Percentiles rank a stretch among this genome's conserved stretches.
These are phyloP conservation scores for Austroboletus eburneus DNA, from an alignment of 768 basidiomycete species.

Conservation along the genomic window DNA sequence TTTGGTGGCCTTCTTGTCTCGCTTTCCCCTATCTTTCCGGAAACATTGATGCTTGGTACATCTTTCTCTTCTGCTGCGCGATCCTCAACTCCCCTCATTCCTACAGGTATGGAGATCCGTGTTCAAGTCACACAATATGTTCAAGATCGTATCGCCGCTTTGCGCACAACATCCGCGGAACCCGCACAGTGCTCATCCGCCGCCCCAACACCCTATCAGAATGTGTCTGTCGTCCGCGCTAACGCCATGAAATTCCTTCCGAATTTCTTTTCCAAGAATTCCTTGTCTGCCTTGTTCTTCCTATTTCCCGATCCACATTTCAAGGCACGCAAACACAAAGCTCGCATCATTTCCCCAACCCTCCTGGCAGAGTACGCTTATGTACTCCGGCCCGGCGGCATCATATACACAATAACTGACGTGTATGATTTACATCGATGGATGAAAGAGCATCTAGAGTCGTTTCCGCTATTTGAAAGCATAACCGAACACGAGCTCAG, in stretches of 20 bases:
- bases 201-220: constrained; percentile 59
- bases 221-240: constrained; percentile 89
- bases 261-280: constrained; percentile 90
- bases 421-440: constrained; percentile 91
- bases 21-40: constrained; percentile 86
- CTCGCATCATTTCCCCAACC: constrained; percentile 97
- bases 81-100: background rate
- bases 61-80: constrained; percentile 6
- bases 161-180: constrained; percentile 57
- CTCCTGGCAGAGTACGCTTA: constrained; percentile 97
- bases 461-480: constrained; percentile 82
- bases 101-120: constrained; percentile 91
- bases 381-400: constrained; percentile 86
- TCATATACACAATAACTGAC: constrained; percentile 97
- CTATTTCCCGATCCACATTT: constrained; percentile 99
- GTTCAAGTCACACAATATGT: constrained; percentile 97
- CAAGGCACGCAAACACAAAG: constrained; percentile 97
- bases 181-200: constrained; percentile 17
- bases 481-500: constrained; percentile 74
- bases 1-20: constrained; percentile 92
- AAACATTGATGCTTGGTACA: constrained; percentile 90
- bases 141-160: constrained; percentile 87
- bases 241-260: constrained; percentile 99
- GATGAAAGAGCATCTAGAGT: constrained; percentile 89
- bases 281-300: constrained; percentile 92